Evolutionary conservation across 768 basidiomycete species (phyloP).

Genomic region (Leccinum longicurvipes): DNA sequence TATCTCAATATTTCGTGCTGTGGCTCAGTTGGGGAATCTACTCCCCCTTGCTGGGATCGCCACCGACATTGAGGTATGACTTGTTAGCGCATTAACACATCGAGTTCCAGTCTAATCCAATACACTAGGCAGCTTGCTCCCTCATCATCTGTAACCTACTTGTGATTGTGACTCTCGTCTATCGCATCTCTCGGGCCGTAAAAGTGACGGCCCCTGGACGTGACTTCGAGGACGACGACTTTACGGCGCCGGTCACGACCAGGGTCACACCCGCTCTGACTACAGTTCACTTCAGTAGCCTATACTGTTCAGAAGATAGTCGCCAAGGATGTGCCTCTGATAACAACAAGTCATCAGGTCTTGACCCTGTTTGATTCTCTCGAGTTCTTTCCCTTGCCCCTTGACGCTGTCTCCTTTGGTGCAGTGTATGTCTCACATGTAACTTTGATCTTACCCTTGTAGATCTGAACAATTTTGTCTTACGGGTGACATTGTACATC

Average conservation of each 20-base stretch:
- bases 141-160: constrained; percentile 20
- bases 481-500: background rate
- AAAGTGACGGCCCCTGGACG: background rate
- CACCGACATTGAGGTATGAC: constrained; percentile 16
- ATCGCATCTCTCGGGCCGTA: constrained; percentile 7
- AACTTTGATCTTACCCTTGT: background rate
- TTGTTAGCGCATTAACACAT: background rate
- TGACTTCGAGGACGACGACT: background rate
- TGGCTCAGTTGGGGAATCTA: constrained; percentile 5
- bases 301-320: background rate
- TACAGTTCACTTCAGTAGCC: constrained; percentile 6
- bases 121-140: constrained; percentile 9
- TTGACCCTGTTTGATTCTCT: background rate
- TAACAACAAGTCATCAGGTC: background rate
- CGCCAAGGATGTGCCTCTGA: background rate
- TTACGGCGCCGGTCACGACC: background rate
- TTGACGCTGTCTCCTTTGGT: background rate
- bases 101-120: background rate
- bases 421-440: background rate
- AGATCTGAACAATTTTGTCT: background rate
- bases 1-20: constrained; percentile 8
- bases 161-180: constrained; percentile 14
- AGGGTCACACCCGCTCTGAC: constrained; percentile 8
- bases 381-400: background rate
- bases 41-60: constrained; percentile 6